These are phyloP conservation scores for Diutina rugosa DNA, from an alignment of 1,139 yeast species.

Conservation along the genomic window DNA sequence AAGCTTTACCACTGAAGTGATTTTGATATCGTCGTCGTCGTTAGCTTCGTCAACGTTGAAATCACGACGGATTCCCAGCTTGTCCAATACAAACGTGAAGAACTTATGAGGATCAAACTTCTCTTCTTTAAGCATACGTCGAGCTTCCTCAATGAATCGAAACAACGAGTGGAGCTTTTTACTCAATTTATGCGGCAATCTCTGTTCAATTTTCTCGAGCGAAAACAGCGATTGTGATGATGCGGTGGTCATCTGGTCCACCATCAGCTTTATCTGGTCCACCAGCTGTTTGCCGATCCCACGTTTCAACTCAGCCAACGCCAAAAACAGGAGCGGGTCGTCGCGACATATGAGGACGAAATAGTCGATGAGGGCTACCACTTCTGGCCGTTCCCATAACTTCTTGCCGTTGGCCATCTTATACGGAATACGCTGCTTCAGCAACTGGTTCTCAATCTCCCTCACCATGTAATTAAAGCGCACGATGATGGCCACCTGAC, in stretches of 20 bases:
- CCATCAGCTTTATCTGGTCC: constrained; percentile 17
- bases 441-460: constrained; percentile 48
- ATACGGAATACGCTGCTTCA: constrained; percentile 47
- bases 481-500: constrained; percentile 61
- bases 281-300: constrained; percentile 60
- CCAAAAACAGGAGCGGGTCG: constrained; percentile 46
- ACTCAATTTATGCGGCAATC: constrained; percentile 7
- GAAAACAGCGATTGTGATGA: background rate
- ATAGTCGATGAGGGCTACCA: constrained; percentile 48
- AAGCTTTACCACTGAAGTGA: constrained; percentile 11
- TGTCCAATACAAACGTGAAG: constrained; percentile 14
- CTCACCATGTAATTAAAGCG: constrained; percentile 49
- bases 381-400: constrained; percentile 72
- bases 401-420: constrained; percentile 56
- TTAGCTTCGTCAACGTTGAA: constrained; percentile 9
- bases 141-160: constrained; percentile 16
- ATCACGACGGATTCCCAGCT: constrained; percentile 26
- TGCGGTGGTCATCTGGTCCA: constrained; percentile 2
- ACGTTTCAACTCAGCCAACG: constrained; percentile 42
- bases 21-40: constrained; percentile 6
- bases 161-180: constrained; percentile 15
- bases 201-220: background rate
- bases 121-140: constrained; percentile 7
- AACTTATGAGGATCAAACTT: constrained; percentile 7
- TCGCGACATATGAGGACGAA: constrained; percentile 47